Conservation (phyloP, 2,329 filamentous ascomycete species). For the Zymoseptoria crescenta region DNA sequence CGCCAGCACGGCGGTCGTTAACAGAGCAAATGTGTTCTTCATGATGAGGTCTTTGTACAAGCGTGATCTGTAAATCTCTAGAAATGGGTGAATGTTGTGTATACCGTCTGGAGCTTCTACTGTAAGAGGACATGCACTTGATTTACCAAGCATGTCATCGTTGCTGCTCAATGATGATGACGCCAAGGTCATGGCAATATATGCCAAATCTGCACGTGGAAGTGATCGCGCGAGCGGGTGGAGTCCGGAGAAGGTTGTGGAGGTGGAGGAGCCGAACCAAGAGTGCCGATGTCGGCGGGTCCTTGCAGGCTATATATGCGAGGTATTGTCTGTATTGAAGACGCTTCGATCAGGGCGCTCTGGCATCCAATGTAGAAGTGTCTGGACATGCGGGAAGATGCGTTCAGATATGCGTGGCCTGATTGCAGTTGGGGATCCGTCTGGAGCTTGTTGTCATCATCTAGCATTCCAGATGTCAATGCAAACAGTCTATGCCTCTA, state of each 20-base stretch:
- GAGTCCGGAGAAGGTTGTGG: background rate
- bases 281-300: background rate
- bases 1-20: constrained; percentile 6
- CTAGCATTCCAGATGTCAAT: background rate
- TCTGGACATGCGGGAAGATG: too few species aligned
- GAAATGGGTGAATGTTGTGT: too few species aligned
- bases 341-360: too few species aligned
- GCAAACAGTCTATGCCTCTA: background rate
- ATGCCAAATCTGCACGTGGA: background rate
- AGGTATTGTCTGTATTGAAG: background rate
- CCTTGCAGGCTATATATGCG: background rate
- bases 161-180: background rate
- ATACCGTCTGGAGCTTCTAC: too few species aligned
- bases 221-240: background rate
- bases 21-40: background rate
- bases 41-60: background rate
- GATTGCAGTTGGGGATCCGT: too few species aligned
- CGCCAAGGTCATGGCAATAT: background rate
- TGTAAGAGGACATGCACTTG: background rate
- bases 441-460: background rate
- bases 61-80: too few species aligned
- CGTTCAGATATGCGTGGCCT: too few species aligned
- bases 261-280: background rate
- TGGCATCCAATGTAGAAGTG: too few species aligned
- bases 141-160: background rate